Conservation (phyloP, 495 filamentous ascomycete species). For the Podospora pseudoanserina region DNA sequence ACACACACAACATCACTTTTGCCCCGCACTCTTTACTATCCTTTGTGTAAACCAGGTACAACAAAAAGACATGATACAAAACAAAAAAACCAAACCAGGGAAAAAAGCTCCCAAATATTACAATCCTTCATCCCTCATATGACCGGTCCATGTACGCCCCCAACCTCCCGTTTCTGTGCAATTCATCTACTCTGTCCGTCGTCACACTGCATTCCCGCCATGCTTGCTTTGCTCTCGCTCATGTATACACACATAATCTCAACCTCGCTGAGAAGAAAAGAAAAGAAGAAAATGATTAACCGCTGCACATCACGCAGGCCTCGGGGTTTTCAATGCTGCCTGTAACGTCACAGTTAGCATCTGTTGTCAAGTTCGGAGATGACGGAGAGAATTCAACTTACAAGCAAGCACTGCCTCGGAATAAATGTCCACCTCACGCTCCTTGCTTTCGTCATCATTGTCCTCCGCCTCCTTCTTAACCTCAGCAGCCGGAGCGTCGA, state of each 20-base stretch:
- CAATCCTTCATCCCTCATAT: neutral
- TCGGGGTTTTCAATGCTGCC: slow-evolving; percentile 90
- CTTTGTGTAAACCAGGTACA: slow-evolving; percentile 5
- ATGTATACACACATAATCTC: slow-evolving; percentile 1
- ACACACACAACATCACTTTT: neutral
- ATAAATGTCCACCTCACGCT: slow-evolving; percentile 85
- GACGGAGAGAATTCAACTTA: slow-evolving; percentile 41
- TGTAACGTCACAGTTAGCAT: slow-evolving; percentile 20
- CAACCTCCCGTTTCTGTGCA: neutral
- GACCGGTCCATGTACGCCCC: neutral
- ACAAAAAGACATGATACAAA: slow-evolving; percentile 9
- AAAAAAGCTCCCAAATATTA: slow-evolving; percentile 13
- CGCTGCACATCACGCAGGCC: slow-evolving; percentile 86
- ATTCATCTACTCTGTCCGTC: neutral
- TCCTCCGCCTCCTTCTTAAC: slow-evolving; percentile 55
- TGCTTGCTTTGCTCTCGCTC: neutral
- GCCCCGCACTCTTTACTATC: neutral
- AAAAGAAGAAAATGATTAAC: slow-evolving; percentile 38
- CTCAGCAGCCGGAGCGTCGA: slow-evolving; percentile 50
- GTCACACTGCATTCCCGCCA: neutral
- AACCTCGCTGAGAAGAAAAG: slow-evolving; percentile 3
- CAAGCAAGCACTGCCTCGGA: slow-evolving; percentile 85
- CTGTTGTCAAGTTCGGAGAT: neutral
- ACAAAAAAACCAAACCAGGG: slow-evolving; percentile 2
- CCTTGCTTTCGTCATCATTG: slow-evolving; percentile 59